Base-by-base conservation (phyloP, 352 stramenopile species). In the Aphanomyces astaci region DNA sequence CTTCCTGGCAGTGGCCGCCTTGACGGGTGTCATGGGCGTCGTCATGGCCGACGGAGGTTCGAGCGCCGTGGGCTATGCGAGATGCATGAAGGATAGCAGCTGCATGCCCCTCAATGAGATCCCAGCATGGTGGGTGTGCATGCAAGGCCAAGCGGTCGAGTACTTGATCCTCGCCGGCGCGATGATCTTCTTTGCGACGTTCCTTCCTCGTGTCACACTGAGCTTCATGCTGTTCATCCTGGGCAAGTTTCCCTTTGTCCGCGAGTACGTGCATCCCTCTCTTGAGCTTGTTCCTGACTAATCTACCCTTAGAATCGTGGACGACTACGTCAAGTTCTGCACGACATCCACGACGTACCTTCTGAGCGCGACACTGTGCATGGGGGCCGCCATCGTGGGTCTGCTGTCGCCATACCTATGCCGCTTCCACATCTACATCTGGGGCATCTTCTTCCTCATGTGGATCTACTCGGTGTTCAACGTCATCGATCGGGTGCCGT, bases 391-490 rank as follows among this genome's bases (percentile, higher is more conserved):
- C 10, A 73, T 59, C 1, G 70, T 92, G 32, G 80, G 83, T 11
- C 45, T 86, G 0, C 71, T 93, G 5, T 60, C 49, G 27, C 74
- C 75, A 46, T 95, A 92, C 64, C 79, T 95, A 31, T 92, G 82
- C 67, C 71, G 81, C 31, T 71, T 95, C n/a, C 78, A 78, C 27
- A 90, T 60, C 5, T 95, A 94, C 76, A 87, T 94, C n/a, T 92
- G 80, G 81, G 85, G 85, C n/a, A 59, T 88, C 15, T 95, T 95
- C 76, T 95, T 95, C 63, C 74, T 95, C 66, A 77, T 89, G 30
- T 95, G 87, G 87, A 78, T 95, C 65, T 94, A 93, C 75, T 90
- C 86, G 69, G 75, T 95, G 30, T 95, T 95, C 63, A 92, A 92
- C 52, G 87, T 95, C 64, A 82, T 92, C 27, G 82, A 95, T 72